Evolutionary conservation across 2,329 filamentous ascomycete species (phyloP).

Genomic region (Fusarium tjaetaba): DNA sequence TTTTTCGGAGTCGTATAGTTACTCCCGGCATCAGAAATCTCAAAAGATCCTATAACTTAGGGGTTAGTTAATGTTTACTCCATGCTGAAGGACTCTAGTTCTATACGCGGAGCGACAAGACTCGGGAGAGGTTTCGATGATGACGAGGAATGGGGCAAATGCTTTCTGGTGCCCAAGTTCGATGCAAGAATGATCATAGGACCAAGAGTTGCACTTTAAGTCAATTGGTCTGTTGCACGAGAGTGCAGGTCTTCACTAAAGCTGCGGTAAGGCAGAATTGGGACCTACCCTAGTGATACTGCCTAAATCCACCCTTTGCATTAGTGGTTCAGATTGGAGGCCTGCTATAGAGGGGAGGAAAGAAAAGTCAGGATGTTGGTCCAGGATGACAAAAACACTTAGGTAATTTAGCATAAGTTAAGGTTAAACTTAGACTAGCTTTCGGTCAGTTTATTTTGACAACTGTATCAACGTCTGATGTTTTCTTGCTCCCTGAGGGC

Average conservation of each 20-base stretch:
- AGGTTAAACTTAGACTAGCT: neutral
- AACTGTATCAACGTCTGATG: no score
- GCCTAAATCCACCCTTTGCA: neutral
- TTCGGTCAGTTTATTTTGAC: neutral
- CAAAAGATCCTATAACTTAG: no score
- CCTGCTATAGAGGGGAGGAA: neutral
- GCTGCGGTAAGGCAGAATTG: neutral
- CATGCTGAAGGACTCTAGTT: no score
- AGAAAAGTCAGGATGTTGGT: no score
- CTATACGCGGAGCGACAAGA: neutral
- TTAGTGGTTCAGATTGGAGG: neutral
- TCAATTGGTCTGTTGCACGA: rapidly evolving
- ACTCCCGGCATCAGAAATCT: no score
- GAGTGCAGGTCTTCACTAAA: no score
- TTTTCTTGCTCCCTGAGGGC: neutral
- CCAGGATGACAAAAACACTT: neutral
- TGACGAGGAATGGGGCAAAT: no score
- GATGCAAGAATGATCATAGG: neutral
- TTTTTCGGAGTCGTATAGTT: no score
- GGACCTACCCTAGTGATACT: neutral
- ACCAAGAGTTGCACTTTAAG: neutral
- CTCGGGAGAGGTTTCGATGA: neutral
- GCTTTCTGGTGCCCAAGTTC: neutral
- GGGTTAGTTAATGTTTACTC: no score
- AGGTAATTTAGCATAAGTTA: neutral